Evolutionary conservation across 1,284 basidiomycete species (phyloP).

Genomic region (Chalciporus sp.): DNA sequence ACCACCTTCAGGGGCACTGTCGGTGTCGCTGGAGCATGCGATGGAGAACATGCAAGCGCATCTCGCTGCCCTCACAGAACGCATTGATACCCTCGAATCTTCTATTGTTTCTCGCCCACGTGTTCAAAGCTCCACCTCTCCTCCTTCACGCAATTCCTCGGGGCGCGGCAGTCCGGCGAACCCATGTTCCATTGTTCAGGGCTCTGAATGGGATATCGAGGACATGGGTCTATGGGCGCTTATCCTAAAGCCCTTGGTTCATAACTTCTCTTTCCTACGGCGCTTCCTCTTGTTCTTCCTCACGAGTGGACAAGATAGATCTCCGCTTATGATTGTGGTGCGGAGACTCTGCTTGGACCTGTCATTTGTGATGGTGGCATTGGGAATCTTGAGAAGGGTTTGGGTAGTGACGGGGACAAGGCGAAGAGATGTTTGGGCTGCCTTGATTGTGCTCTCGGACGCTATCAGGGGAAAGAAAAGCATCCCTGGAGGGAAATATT

Average conservation of each 20-base stretch:
- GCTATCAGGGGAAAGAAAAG: slow-evolving; percentile 68
- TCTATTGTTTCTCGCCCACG: slow-evolving; percentile 41
- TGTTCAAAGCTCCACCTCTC: slow-evolving; percentile 40
- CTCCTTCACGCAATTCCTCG: slow-evolving; percentile 38
- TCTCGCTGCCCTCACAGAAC: slow-evolving; percentile 86
- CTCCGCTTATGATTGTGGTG: slow-evolving; percentile 65
- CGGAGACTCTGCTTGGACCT: slow-evolving; percentile 73
- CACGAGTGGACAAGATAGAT: slow-evolving; percentile 51
- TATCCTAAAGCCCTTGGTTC: slow-evolving; percentile 62
- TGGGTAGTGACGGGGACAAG: slow-evolving; percentile 72
- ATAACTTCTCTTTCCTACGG: slow-evolving; percentile 48
- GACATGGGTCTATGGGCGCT: slow-evolving; percentile 82
- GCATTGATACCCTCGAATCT: slow-evolving; percentile 75
- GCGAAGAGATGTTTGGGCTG: slow-evolving; percentile 64
- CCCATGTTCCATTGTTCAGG: slow-evolving; percentile 27
- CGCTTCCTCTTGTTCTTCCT: slow-evolving; percentile 58
- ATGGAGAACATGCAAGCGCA: slow-evolving; percentile 87
- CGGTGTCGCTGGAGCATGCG: slow-evolving; percentile 61
- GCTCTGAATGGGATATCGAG: slow-evolving; percentile 61
- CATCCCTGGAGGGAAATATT: slow-evolving; percentile 49
- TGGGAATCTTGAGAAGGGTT: slow-evolving; percentile 53
- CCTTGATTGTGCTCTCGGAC: slow-evolving; percentile 65
- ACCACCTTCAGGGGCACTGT: slow-evolving; percentile 43
- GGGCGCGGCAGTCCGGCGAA: slow-evolving; percentile 46
- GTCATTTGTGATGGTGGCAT: slow-evolving; percentile 65